phyloP scores from a whole-genome alignment of 2,329 filamentous ascomycete genomes.

The Colletotrichum kahawae region DNA sequence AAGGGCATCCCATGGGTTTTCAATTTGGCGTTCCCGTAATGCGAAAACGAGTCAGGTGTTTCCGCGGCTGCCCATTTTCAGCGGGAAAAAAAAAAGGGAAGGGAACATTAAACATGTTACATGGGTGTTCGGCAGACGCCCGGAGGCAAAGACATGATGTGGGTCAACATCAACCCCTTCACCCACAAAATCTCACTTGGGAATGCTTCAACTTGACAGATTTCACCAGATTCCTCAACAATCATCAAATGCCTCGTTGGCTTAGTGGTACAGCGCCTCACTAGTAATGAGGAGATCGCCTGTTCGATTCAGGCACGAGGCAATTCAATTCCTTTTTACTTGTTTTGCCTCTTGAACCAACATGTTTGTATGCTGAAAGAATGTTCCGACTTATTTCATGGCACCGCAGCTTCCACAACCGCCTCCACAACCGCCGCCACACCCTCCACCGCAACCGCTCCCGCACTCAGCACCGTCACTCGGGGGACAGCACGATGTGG shows the following conservation, averaged over 20 bases:
- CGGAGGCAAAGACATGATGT: background rate
- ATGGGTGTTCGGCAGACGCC: background rate
- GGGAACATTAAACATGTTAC: background rate
- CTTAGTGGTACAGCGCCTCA: slow-evolving; percentile 18
- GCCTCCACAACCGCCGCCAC: slow-evolving; percentile 13
- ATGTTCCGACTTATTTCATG: background rate
- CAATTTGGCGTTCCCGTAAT: background rate
- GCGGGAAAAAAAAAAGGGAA: background rate
- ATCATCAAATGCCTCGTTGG: slow-evolving; percentile 1
- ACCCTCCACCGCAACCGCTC: slow-evolving; percentile 13
- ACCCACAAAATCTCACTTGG: background rate
- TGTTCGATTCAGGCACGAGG: slow-evolving; percentile 22
- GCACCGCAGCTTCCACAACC: slow-evolving; percentile 1
- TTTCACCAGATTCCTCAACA: rapidly evolving
- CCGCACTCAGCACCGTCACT: slow-evolving; percentile 5
- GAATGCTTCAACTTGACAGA: background rate
- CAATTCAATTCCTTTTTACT: background rate
- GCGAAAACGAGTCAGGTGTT: background rate
- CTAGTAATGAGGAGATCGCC: background rate
- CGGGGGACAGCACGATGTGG: background rate
- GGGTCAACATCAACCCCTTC: background rate
- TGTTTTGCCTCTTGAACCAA: background rate
- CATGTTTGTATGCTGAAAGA: background rate
- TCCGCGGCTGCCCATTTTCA: background rate
- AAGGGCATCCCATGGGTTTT: background rate